Base-by-base conservation (phyloP, 805 yeast genomes). In the Lipomyces spencermartinsiae region DNA sequence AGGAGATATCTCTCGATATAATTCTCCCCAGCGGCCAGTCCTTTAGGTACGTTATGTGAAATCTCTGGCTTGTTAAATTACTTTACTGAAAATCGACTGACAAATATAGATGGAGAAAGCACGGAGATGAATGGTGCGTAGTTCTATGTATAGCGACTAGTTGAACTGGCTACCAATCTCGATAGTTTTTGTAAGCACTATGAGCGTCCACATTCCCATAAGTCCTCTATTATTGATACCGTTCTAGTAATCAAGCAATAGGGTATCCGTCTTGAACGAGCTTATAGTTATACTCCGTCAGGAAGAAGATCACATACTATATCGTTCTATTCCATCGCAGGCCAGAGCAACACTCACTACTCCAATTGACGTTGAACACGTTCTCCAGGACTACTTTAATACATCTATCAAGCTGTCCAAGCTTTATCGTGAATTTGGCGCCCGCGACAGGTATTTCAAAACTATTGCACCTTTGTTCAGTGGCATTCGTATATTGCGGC, bases 1-100 rank as follows among this genome's bases (percentile, higher is more conserved):
- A 73, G 69, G 95, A 91, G 71, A 80, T 91, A 0, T 78, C 83
- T n/a, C 78, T 92, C 3, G 78, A 87, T 3, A 85, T 86, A 53
- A 93, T 92, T 0, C 80, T 92, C 35, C 80, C 95, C 56, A 90
- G 97, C 75, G 97, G 97, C 0, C 97, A 92, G 79, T 88, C 96
- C 0, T 92, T 92, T 74, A 76, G 87, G 76, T 75, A 19, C 6
- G 69, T 53, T 12, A 3, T 6, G 7, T 2, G 2, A 25, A 25
- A 1, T 3, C 29, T 34, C 3, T 53, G 7, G 10, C 14, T 16
- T 33, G 19, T n/a, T 22, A 16, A 14, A 29, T 12, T 29, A 62
- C 66, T 59, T n/a, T 58, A 25, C 5, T 9, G n/a, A n/a, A n/a
- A n/a, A n/a, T n/a, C n/a, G n/a, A 31, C 62, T 16, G 14, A 25